Percentiles rank a stretch among this genome's conserved stretches.
Conservation (phyloP, 164 flowering plant species). For the Euptelea pleiosperma region DNA sequence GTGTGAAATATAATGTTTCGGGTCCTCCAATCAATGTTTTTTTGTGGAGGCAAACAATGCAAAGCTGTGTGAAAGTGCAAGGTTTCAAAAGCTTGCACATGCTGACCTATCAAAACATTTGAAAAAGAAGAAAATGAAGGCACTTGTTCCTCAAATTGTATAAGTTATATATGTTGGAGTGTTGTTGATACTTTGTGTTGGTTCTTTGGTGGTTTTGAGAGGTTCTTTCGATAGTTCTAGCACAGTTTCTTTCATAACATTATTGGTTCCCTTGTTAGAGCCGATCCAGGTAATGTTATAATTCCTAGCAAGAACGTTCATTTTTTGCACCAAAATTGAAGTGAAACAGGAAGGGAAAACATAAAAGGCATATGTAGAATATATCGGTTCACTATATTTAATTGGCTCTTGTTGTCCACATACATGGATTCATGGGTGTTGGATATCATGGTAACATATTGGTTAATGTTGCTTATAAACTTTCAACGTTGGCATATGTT, state of each 20-base stretch:
- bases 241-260: constrained; percentile 69
- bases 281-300: constrained; percentile 70
- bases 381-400: background rate
- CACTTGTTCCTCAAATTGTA: constrained; percentile 73
- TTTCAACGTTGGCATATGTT: background rate
- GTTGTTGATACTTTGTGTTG: constrained; percentile 43
- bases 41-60: constrained; percentile 86
- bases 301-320: background rate
- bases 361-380: too few relatives aligned
- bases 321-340: background rate
- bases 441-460: background rate
- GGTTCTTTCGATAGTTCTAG: constrained; percentile 53
- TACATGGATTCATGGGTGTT: background rate
- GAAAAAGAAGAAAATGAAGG: constrained; percentile 85
- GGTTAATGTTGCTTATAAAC: too few relatives aligned
- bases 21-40: constrained; percentile 83
- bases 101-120: constrained; percentile 46
- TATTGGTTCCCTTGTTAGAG: constrained; percentile 68
- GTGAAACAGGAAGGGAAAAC: background rate
- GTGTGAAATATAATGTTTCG: constrained; percentile 21
- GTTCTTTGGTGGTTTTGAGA: constrained; percentile 53
- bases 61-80: constrained; percentile 57
- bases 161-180: constrained; percentile 62
- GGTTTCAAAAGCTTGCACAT: constrained; percentile 69
- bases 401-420: background rate